phyloP scores from a whole-genome alignment of 2,329 filamentous ascomycete species.

The Akanthomyces dipterigenus region DNA sequence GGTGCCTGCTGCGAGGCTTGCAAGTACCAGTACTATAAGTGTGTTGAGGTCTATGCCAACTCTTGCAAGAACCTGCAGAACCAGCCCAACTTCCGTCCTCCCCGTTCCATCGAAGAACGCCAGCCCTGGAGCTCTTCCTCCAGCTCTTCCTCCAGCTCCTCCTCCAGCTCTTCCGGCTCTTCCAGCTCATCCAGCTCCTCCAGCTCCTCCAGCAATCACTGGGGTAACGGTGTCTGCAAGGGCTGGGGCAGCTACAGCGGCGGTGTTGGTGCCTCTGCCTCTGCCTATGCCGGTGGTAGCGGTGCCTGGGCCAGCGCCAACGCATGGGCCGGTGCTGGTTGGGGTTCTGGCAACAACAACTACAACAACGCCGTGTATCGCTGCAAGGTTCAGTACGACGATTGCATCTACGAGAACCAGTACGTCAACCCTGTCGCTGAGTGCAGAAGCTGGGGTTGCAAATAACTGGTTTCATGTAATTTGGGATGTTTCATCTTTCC shows the following conservation, averaged over 20 bases:
- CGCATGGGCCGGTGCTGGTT: slow-evolving; percentile 13
- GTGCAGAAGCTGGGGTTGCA: slow-evolving; percentile 31
- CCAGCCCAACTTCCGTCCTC: slow-evolving; percentile 19
- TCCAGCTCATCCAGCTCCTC: slow-evolving; percentile 9
- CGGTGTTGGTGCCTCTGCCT: slow-evolving; percentile 2
- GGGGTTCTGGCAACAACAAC: slow-evolving; percentile 25
- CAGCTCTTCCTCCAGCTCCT: not conserved
- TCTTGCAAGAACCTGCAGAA: slow-evolving; percentile 34
- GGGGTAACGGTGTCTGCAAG: slow-evolving; percentile 4
- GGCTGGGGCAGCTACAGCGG: slow-evolving; percentile 12
- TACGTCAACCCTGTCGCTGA: slow-evolving; percentile 29
- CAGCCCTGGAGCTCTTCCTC: slow-evolving; percentile 3
- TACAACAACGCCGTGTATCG: slow-evolving; percentile 29
- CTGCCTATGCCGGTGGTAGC: not conserved
- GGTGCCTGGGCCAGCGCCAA: slow-evolving; percentile 10
- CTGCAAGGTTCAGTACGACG: slow-evolving; percentile 43
- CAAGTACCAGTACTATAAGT: slow-evolving; percentile 44
- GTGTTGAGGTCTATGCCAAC: slow-evolving; percentile 41
- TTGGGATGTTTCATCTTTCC: not conserved
- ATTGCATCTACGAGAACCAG: slow-evolving; percentile 40
- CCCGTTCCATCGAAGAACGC: slow-evolving; percentile 5
- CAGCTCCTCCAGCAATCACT: slow-evolving; percentile 2
- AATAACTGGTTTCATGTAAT: slow-evolving; percentile 14
- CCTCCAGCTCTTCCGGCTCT: not conserved
- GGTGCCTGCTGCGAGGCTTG: slow-evolving; percentile 46